phyloP scores from a whole-genome alignment of 176 grass and related monocot species.

The Eragrostis nindensis region DNA sequence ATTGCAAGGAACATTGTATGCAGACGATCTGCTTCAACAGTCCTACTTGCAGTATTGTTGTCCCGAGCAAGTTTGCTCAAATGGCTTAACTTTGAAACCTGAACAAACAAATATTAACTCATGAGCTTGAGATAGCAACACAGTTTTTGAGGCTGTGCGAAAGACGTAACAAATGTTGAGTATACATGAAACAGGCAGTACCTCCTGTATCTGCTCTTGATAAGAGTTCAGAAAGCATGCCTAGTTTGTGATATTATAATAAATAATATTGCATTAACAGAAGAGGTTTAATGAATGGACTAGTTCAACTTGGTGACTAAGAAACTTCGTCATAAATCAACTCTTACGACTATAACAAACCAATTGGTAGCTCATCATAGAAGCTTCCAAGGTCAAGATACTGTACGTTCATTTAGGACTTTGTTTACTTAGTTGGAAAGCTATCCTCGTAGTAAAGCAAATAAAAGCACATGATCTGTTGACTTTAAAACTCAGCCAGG shows the following conservation, averaged over 20 bases:
- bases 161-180: background rate
- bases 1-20: conserved; percentile 99
- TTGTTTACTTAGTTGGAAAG: conserved; percentile 18
- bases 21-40: conserved; percentile 85
- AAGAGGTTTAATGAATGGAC: background rate
- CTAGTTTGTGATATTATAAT: background rate
- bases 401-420: conserved; percentile 10
- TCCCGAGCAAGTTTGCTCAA: conserved; percentile 96
- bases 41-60: conserved; percentile 84
- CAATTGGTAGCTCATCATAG: background rate
- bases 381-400: conserved; percentile 9
- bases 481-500: conserved; percentile 10
- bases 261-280: background rate
- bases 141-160: background rate
- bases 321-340: background rate
- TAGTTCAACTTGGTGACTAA: background rate
- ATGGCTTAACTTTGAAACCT: conserved; percentile 94
- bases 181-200: background rate
- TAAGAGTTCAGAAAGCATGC: conserved; percentile 21
- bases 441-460: conserved; percentile 10
- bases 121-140: conserved; percentile 14
- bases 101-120: conserved; percentile 36
- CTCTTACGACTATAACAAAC: conserved; percentile 17
- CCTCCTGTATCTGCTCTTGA: background rate
- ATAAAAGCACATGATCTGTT: conserved; percentile 37